A percentile compares a stretch with the other conserved stretches of the same genome.
phyloP scores from a whole-genome alignment of 2,329 filamentous ascomycete species.

The Didymella pinodella region DNA sequence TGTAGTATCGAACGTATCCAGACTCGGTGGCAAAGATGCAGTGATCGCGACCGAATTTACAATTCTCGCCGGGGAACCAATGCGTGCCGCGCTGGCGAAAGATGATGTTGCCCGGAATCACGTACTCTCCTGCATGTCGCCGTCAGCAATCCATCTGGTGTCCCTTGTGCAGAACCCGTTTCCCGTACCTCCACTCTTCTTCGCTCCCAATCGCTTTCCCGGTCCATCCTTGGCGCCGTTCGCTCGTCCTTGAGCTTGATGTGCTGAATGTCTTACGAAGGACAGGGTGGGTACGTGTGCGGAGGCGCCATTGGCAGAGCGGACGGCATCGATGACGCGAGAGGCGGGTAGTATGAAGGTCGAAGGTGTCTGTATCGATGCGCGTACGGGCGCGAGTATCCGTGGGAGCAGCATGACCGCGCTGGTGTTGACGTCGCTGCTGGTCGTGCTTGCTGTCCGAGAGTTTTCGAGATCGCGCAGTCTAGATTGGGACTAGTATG shows the following conservation, averaged over 20 bases:
- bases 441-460: conserved; percentile 25
- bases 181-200: conserved; percentile 79
- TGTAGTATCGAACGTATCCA: conserved; percentile 97
- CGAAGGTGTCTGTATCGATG: conserved; percentile 35
- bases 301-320: conserved; percentile 43
- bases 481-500: conserved; percentile 12
- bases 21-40: conserved; percentile 87
- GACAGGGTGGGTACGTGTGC: conserved; percentile 47
- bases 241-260: conserved; percentile 71
- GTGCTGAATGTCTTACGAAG: conserved; percentile 67
- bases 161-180: neutral
- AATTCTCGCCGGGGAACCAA: conserved; percentile 96
- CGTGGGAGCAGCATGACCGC: conserved; percentile 52
- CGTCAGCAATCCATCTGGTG: conserved; percentile 15
- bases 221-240: conserved; percentile 75
- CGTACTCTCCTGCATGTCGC: conserved; percentile 75
- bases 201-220: conserved; percentile 90
- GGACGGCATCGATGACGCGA: conserved; percentile 44
- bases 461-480: conserved; percentile 38
- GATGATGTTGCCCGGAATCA: conserved; percentile 96
- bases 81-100: conserved; percentile 94
- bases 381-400: conserved; percentile 49
- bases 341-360: conserved; percentile 35
- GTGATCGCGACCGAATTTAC: conserved; percentile 93
- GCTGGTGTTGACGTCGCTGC: conserved; percentile 25